Base-by-base conservation (phyloP, 1,284 basidiomycete species). In the Ceratorhiza oryzae-sativae region DNA sequence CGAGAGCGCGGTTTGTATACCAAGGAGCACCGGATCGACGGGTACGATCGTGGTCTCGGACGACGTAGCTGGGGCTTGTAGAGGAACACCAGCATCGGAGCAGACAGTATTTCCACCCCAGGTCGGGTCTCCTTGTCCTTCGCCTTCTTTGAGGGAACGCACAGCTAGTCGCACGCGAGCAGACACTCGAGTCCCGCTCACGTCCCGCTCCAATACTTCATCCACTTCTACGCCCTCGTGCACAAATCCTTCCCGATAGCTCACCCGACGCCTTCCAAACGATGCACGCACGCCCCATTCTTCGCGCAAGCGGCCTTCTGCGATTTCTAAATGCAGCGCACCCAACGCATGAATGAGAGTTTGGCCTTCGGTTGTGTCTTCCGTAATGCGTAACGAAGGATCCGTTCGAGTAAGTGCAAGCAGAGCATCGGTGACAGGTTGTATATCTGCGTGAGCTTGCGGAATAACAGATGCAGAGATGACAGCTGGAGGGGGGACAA, bases 271-370 rank as follows among this genome's bases (percentile, higher is more conserved):
- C 67, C 81, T 82, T 2, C 94, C 93, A 77, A 94, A 86, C 77
- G 93, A 87, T 74, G 93, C 94, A 48, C 87, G 84, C 20, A 85
- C 92, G 32, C 87, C 85, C 87, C 92, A 96, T 80, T 95, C 94
- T 73, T 93, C 88, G 67, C 83, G 84, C 36, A 96, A 81, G 30
- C 94, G 84, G 42, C 88, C 87, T 79, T 93, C 91, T 1, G 94
- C 86, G 72, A 96, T 95, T 79, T 96, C 94, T 6, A 96, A 85
- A 78, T 96, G 93, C 32, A 96, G 84, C 45, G 91, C 88, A 13
- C 93, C 93, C 71, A 95, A 86, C 3, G 93, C 93, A 75, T 94
- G 91, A 1, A 94, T 85, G 42, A 96, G 85, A 42, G 92, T 84
- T 77, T 96, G 93, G 0, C 93, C 93, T 74, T 95, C 92, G 70